phyloP scores from a whole-genome alignment of 2,329 filamentous ascomycete genomes.

The Didymella pomorum region DNA sequence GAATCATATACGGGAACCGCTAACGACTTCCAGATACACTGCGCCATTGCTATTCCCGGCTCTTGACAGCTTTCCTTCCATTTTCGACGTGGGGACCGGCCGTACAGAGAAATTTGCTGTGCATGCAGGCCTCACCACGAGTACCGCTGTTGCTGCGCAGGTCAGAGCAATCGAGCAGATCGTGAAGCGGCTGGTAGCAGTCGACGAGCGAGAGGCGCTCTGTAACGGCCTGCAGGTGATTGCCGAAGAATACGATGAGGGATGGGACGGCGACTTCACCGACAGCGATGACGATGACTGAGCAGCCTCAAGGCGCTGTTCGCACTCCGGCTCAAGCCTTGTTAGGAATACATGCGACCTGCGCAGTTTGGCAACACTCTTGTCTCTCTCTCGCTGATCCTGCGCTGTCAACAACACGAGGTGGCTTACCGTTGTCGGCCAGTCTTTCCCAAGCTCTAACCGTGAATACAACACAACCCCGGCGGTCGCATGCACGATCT shows the following conservation, averaged over 20 bases:
- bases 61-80: conserved; percentile 82
- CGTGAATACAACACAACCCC: conserved; percentile 10
- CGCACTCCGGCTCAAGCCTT: conserved; percentile 2
- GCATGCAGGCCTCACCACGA: conserved; percentile 70
- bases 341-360: conserved; percentile 28
- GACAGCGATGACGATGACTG: conserved; percentile 71
- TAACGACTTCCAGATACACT: conserved; percentile 56
- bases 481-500: conserved; percentile 24
- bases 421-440: conserved; percentile 21
- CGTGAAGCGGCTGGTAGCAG: conserved; percentile 67
- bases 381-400: conserved; percentile 1
- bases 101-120: conserved; percentile 56
- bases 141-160: conserved; percentile 73
- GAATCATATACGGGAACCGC: conserved; percentile 16
- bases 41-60: conserved; percentile 72
- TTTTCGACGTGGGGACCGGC: conserved; percentile 64
- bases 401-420: conserved; percentile 22
- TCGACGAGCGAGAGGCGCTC: conserved; percentile 86
- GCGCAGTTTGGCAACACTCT: neutral
- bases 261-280: conserved; percentile 74
- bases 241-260: conserved; percentile 86
- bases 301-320: conserved; percentile 7
- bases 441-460: conserved; percentile 18
- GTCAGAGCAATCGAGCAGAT: conserved; percentile 72
- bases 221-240: conserved; percentile 82